Base-by-base conservation (phyloP, 2,329 filamentous ascomycete genomes). In the Lecanoromycetidae sp. region DNA sequence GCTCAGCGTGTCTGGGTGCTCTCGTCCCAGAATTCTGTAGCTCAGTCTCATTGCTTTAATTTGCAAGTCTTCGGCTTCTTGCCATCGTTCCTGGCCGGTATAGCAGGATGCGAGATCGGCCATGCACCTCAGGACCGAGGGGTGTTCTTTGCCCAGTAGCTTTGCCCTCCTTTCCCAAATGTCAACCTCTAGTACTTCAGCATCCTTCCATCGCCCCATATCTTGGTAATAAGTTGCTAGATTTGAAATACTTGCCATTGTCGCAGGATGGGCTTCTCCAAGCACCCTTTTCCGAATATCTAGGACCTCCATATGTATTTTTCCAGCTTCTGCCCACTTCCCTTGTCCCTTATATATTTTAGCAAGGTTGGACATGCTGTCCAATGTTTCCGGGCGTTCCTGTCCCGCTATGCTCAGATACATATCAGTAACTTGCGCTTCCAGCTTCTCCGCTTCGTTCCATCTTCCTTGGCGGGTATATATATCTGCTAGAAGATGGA, bases 381-480 rank as follows among this genome's bases (percentile, higher is more conserved):
- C 5, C 38, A 19, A 4, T 3, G 38, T 29, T 1, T 17, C 1
- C 2, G 20, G 38, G 20, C 15, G 19, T n/a, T 30, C 25, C 9
- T 39, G 10, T 12, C 9, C 7, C 2, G 9, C 4, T 13, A 19
- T 25, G 4, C 8, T 26, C 8, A 4, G 17, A 15, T 33, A n/a
- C n/a, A n/a, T n/a, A n/a, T 33, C 30, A 13, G 17, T 26, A 3
- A 39, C 2, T 15, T 23, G 20, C 9, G 27, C 36, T 26, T 36
- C 17, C 23, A 44, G 22, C 20, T 44, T 17, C 25, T 44, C 42
- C n/a, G 42, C 30, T 23, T 44, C 42, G 22, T 36, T 25, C 29
- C 17, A 36, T 19, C 42, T 32, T 25, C 32, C 32, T 44, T 44
- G 3, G 36, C 32, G 19, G 19, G 22, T 3, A 26, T 3, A 44